Evolutionary conservation across 192 early-diverging fungal genomes (phyloP), one percentile per base, ranked within the genome.

Genomic region (Coemansia sp.): DNA sequence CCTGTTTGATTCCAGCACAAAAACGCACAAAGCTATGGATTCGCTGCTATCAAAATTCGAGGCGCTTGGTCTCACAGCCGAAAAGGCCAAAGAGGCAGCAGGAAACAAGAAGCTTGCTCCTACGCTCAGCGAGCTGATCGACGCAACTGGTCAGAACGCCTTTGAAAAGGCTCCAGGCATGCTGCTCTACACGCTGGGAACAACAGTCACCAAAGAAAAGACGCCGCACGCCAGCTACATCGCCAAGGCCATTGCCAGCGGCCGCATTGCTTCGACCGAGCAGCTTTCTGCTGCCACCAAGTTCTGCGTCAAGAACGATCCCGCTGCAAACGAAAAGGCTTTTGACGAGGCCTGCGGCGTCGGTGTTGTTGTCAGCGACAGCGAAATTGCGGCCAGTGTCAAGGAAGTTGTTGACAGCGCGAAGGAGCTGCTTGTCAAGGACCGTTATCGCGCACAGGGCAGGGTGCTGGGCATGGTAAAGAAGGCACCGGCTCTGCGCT

Each of bases 91-190:
- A 76, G 95, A 98, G 70, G 94, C 96, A 0, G 92, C 90, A 33
- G 89, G 87, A 60, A 99, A 99, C 85, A 99, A 98, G 80, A 98
- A 97, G 79, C 81, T 99, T 10, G 89, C 91, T 3, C 89, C 91
- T 5, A 87, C 84, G 22, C 85, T 99, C 33, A 84, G 87, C 61
- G 70, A 60, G 30, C 83, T 90, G n/a, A 91, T 96, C 58, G 66
- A 76, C 36, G 87, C 88, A 49, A 91, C 93, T 8, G 84, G 88
- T 16, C 65, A 75, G 69, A 56, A 72, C 33, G 86, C 87, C 18
- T 86, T 89, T 49, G 77, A 80, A 63, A 91, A 92, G 71, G 83
- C 84, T 29, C 87, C 90, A 57, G 94, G 94, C 34, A 87, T 90
- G 56, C 84, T 97, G 38, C 81, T 94, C 38, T 98, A 98, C 77